Evolutionary conservation across 768 basidiomycete genomes (phyloP).

Genomic region (Leccinum obscurum): DNA sequence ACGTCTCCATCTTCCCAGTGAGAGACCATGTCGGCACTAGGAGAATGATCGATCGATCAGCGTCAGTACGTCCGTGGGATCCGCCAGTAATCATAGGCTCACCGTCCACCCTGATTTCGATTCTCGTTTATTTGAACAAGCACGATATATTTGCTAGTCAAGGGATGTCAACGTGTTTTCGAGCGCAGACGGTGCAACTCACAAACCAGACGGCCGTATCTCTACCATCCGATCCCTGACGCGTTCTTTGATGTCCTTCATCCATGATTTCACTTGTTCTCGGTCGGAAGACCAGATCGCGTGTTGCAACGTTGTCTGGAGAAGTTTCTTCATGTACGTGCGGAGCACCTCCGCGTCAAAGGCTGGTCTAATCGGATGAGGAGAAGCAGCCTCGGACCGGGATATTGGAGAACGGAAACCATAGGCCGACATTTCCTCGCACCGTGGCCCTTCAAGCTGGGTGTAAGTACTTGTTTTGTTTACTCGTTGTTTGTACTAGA

Average conservation of each 20-base stretch:
- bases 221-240: slow-evolving; percentile 86
- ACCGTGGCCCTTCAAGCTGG: not conserved
- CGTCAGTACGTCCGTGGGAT: slow-evolving; percentile 8
- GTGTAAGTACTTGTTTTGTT: slow-evolving; percentile 22
- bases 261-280: slow-evolving; percentile 71
- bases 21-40: slow-evolving; percentile 76
- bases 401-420: slow-evolving; percentile 61
- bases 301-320: slow-evolving; percentile 65
- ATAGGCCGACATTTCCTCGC: slow-evolving; percentile 26
- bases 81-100: slow-evolving; percentile 24
- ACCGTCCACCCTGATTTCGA: slow-evolving; percentile 85
- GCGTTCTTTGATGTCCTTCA: slow-evolving; percentile 81
- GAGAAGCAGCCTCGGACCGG: slow-evolving; percentile 60
- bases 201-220: slow-evolving; percentile 82
- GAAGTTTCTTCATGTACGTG: slow-evolving; percentile 79
- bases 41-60: not conserved
- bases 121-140: slow-evolving; percentile 86
- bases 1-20: slow-evolving; percentile 89
- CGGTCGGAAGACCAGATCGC: slow-evolving; percentile 69
- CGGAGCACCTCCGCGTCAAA: slow-evolving; percentile 77
- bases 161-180: slow-evolving; percentile 17
- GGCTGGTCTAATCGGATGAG: slow-evolving; percentile 42
- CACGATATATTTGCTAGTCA: slow-evolving; percentile 78
- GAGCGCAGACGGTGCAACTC: slow-evolving; percentile 36
- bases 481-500: slow-evolving; percentile 24